Percentiles rank a stretch among this genome's conserved stretches.
Evolutionary conservation across 768 basidiomycete genomes (phyloP).

Genomic region (Podaxis sp.): DNA sequence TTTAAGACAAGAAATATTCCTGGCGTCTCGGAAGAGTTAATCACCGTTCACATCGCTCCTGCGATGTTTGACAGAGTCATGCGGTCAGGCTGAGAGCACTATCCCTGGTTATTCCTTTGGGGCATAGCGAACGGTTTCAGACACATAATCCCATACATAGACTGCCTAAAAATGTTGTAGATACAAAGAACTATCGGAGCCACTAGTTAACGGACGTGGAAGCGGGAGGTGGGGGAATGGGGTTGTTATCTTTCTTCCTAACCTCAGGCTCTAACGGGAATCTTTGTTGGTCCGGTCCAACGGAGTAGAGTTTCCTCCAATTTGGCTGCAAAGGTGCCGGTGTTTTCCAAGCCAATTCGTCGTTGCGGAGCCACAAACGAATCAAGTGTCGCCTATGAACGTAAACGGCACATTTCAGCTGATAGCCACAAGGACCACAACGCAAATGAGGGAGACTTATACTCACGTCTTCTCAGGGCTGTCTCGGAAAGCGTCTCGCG

Average conservation of each 20-base stretch:
- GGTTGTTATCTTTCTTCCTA: conserved; percentile 31
- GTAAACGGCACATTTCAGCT: background rate
- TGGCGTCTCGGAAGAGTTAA: too few species aligned
- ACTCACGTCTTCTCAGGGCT: conserved; percentile 40
- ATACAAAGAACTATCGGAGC: background rate
- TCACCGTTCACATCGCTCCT: conserved; percentile 2
- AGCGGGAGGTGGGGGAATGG: conserved; percentile 1
- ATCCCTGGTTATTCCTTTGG: background rate
- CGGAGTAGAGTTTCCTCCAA: conserved; percentile 25
- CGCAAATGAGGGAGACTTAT: conserved; percentile 6
- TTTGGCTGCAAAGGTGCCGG: conserved; percentile 15
- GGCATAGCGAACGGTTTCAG: background rate
- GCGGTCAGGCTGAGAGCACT: background rate
- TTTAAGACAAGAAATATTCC: background rate
- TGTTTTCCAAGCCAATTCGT: conserved; percentile 18
- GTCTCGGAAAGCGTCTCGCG: conserved; percentile 43
- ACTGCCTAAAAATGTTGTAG: too few species aligned
- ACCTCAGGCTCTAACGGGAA: conserved; percentile 46
- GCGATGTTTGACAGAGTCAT: background rate
- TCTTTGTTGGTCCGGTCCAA: conserved; percentile 39
- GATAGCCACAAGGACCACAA: background rate
- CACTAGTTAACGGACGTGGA: background rate
- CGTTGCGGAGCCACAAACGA: conserved; percentile 40
- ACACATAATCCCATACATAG: background rate
- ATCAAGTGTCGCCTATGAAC: conserved; percentile 39